A percentile compares a stretch with the other conserved stretches of the same genome.
Evolutionary conservation across 2,329 filamentous ascomycete genomes (phyloP).

Genomic region (Colletotrichum chrysophilum): DNA sequence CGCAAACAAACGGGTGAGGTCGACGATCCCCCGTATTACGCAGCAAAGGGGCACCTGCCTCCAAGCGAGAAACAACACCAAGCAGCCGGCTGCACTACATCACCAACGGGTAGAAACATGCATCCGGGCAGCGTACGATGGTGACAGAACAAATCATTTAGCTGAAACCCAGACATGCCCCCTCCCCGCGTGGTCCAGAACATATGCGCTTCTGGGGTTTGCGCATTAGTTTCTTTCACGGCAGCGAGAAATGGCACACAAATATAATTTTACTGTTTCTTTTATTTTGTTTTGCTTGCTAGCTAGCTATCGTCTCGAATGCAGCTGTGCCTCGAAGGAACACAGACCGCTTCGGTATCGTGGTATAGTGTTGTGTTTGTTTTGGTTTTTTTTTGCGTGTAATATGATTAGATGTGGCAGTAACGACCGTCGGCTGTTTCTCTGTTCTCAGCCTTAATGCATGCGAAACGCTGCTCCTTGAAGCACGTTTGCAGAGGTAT

Average conservation of each 20-base stretch:
- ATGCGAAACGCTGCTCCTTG: not conserved
- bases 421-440: conserved; percentile 2
- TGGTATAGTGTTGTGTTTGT: not conserved
- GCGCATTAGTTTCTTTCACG: not conserved
- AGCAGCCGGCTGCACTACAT: not conserved
- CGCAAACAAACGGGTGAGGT: not conserved
- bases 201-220: not conserved
- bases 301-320: not conserved
- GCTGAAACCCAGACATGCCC: not conserved
- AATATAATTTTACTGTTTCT: not conserved
- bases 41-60: not conserved
- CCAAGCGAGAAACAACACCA: not conserved
- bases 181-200: not conserved
- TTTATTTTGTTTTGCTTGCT: not conserved
- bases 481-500: not conserved
- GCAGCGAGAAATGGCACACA: not conserved
- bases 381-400: not conserved
- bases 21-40: not conserved
- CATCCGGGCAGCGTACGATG: not conserved
- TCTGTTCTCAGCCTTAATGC: not conserved
- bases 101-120: not conserved
- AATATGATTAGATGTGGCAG: conserved; percentile 1
- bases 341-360: not conserved
- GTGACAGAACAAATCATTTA: not conserved
- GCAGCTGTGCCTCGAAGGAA: not conserved